These are phyloP conservation scores for Pythium aristosporum DNA, from an alignment of 352 stramenopile species.

Conservation along the genomic window DNA sequence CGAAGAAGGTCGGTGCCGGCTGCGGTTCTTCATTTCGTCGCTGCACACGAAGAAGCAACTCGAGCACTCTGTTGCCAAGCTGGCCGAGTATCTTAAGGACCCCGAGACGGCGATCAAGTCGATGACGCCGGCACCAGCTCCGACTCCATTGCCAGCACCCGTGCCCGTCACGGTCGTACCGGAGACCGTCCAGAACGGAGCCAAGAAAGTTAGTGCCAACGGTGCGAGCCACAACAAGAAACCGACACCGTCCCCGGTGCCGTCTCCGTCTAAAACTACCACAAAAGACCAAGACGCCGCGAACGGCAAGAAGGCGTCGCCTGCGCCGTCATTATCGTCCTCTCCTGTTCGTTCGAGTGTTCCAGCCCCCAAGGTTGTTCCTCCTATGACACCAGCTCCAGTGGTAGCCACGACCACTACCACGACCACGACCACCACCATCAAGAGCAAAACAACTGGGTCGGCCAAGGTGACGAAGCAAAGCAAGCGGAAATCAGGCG, in stretches of 20 bases:
- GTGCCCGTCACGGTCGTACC: neutral
- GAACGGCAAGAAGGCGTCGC: neutral
- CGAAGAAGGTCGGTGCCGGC: constrained; percentile 77
- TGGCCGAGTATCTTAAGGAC: constrained; percentile 33
- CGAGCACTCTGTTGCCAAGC: constrained; percentile 44
- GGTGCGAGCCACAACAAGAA: constrained; percentile 4
- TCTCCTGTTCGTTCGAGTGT: neutral
- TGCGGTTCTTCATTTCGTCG: constrained; percentile 87
- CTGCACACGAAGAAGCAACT: constrained; percentile 72
- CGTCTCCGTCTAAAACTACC: neutral
- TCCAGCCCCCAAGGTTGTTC: neutral
- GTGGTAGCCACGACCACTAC: too few relatives aligned
- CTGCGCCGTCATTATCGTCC: neutral
- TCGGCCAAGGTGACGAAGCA: neutral
- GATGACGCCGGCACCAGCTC: neutral
- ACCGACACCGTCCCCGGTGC: neutral
- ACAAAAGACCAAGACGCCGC: neutral
- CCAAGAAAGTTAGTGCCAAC: neutral
- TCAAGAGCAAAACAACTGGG: constrained; percentile 3
- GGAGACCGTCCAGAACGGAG: constrained; percentile 2
- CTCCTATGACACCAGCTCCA: neutral
- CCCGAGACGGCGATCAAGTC: constrained; percentile 26
- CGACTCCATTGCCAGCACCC: neutral
- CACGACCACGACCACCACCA: neutral
- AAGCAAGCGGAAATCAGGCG: constrained; percentile 4